Percentiles rank a stretch among this genome's conserved stretches.
These are phyloP conservation scores for Termitomyces sp. DNA, from an alignment of 768 basidiomycete genomes.

Conservation along the genomic window DNA sequence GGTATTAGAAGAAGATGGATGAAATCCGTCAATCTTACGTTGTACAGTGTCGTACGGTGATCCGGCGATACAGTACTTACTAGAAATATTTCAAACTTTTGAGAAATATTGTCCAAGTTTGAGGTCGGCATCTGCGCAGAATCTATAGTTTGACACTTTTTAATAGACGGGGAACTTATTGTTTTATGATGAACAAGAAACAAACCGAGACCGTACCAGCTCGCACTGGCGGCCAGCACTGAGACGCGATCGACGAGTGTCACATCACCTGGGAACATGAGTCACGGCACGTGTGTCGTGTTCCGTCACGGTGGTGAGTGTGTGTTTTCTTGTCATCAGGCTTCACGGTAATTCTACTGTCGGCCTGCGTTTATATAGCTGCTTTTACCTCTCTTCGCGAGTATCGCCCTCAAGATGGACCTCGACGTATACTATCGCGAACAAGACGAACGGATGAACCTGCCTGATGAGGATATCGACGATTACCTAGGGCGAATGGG, in stretches of 20 bases:
- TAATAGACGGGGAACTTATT: neutral
- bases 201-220: neutral
- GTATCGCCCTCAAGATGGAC: constrained; percentile 27
- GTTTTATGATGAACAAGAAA: neutral
- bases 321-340: neutral
- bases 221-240: too few relatives aligned
- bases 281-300: constrained; percentile 8
- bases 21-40: neutral
- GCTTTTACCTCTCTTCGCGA: neutral
- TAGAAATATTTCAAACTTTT: neutral
- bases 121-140: neutral
- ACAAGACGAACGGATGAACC: constrained; percentile 51
- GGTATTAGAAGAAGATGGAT: neutral
- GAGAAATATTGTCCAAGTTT: neutral
- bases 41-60: neutral
- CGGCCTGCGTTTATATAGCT: constrained; percentile 11
- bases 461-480: constrained; percentile 52
- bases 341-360: constrained; percentile 1
- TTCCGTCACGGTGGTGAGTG: neutral
- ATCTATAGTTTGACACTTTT: neutral
- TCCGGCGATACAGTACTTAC: neutral
- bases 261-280: neutral
- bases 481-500: constrained; percentile 41
- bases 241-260: constrained; percentile 1
- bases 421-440: constrained; percentile 51